Evolutionary conservation across 148 eudicot species (phyloP).

Genomic region (Heliamphora exappendiculata): DNA sequence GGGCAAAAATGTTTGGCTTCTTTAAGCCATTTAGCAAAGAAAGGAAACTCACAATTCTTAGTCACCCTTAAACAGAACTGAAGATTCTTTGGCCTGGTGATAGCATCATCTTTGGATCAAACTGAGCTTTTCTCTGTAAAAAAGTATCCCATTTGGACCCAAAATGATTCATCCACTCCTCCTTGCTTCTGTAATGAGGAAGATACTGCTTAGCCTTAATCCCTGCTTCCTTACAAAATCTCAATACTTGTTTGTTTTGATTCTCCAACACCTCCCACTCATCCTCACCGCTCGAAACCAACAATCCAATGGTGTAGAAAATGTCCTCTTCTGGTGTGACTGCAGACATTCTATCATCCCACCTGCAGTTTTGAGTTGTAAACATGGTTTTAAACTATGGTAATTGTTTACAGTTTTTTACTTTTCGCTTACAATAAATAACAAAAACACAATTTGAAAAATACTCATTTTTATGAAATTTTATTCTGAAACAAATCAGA

Average conservation of each 20-base stretch:
- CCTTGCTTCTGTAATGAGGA: conserved; percentile 46
- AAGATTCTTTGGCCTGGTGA: conserved; percentile 86
- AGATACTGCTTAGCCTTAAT: conserved; percentile 70
- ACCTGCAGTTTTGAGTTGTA: conserved; percentile 31
- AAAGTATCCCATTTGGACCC: conserved; percentile 65
- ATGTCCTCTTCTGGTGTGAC: conserved; percentile 68
- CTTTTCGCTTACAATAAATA: too few species aligned
- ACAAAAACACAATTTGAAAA: too few species aligned
- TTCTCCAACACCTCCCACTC: conserved; percentile 41
- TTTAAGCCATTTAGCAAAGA: too few species aligned
- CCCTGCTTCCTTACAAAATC: conserved; percentile 45
- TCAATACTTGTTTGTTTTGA: conserved; percentile 45
- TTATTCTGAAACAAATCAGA: too few species aligned
- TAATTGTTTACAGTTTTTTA: not conserved
- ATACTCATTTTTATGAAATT: too few species aligned
- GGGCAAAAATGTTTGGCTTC: too few species aligned
- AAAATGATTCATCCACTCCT: conserved; percentile 72
- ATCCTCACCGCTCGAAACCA: conserved; percentile 40
- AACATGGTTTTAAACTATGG: not conserved
- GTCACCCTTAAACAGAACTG: not conserved
- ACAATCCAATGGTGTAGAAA: conserved; percentile 64
- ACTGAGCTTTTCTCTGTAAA: conserved; percentile 41
- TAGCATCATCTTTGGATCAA: conserved; percentile 79
- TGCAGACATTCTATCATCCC: conserved; percentile 83
- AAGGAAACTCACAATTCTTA: not conserved